Conservation (phyloP, 768 basidiomycete species). For the Calvatia gigantea region DNA sequence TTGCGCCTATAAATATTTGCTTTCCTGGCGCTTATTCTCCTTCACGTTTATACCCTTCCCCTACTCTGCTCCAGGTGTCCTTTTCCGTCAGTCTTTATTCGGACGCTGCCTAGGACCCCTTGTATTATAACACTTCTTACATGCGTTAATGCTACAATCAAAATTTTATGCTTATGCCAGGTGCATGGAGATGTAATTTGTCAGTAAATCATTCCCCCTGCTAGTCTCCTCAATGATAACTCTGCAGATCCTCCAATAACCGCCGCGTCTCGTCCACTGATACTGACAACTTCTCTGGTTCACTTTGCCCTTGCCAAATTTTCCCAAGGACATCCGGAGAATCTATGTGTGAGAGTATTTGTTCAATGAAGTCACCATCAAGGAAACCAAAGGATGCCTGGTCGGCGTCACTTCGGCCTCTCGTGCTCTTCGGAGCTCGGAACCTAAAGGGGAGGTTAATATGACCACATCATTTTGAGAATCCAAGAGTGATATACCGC, state of each 20-base stretch:
- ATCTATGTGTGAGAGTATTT: slow-evolving; percentile 43
- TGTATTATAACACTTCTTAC: neutral
- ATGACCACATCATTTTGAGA: neutral
- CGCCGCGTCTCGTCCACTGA: slow-evolving; percentile 40
- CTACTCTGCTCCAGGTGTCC: neutral
- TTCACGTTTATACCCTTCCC: too few relatives aligned
- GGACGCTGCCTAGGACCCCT: neutral
- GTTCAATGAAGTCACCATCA: slow-evolving; percentile 84
- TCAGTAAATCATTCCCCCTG: neutral
- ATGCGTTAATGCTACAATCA: too few relatives aligned
- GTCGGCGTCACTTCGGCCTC: slow-evolving; percentile 57
- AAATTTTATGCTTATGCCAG: too few relatives aligned
- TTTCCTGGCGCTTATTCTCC: too few relatives aligned
- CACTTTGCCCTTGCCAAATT: slow-evolving; percentile 54
- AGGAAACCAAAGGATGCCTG: slow-evolving; percentile 69
- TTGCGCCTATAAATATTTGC: too few relatives aligned
- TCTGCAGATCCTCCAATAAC: slow-evolving; percentile 48
- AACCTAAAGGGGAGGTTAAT: slow-evolving; percentile 41
- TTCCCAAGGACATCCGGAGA: slow-evolving; percentile 40
- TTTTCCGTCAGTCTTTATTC: neutral
- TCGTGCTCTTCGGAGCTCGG: slow-evolving; percentile 59
- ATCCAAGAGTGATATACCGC: slow-evolving; percentile 37
- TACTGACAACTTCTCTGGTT: slow-evolving; percentile 54
- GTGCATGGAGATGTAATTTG: slow-evolving; percentile 11
- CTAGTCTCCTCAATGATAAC: slow-evolving; percentile 44